Evolutionary conservation across 495 filamentous ascomycete species (phyloP).

Genomic region (Usnea hakonensis): DNA sequence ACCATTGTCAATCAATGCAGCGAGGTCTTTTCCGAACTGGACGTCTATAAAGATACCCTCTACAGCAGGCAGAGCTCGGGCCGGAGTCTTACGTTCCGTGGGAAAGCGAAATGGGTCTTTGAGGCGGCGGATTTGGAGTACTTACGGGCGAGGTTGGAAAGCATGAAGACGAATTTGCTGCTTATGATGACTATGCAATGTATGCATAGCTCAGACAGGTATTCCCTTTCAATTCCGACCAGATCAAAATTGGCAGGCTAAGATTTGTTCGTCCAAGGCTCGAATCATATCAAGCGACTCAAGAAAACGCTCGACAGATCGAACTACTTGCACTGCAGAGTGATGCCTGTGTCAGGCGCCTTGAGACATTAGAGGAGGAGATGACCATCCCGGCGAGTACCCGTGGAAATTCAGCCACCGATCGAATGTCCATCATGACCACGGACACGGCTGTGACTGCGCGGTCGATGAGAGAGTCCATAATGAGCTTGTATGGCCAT

Average conservation of each 20-base stretch:
- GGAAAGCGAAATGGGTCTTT: constrained; percentile 8
- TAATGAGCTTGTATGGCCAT: constrained; percentile 9
- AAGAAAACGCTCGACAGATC: not conserved
- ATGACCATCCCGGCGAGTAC: not conserved
- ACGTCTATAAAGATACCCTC: constrained; percentile 5
- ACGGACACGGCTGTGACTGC: constrained; percentile 1
- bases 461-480: constrained; percentile 1
- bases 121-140: constrained; percentile 4
- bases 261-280: not conserved
- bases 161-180: constrained; percentile 5
- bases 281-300: not conserved
- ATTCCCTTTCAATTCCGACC: not conserved
- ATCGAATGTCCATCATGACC: not conserved
- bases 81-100: not conserved
- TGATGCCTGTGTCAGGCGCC: not conserved
- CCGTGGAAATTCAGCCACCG: not conserved
- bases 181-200: constrained; percentile 14
- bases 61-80: not conserved
- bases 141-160: constrained; percentile 8
- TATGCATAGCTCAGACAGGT: not conserved
- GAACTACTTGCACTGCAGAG: not conserved
- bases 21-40: constrained; percentile 1
- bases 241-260: not conserved
- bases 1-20: constrained; percentile 3
- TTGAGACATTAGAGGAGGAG: constrained; percentile 1